Percentiles rank a stretch among this genome's conserved stretches.
Evolutionary conservation across 495 filamentous ascomycete genomes (phyloP).

Genomic region (Cercophora sp.): DNA sequence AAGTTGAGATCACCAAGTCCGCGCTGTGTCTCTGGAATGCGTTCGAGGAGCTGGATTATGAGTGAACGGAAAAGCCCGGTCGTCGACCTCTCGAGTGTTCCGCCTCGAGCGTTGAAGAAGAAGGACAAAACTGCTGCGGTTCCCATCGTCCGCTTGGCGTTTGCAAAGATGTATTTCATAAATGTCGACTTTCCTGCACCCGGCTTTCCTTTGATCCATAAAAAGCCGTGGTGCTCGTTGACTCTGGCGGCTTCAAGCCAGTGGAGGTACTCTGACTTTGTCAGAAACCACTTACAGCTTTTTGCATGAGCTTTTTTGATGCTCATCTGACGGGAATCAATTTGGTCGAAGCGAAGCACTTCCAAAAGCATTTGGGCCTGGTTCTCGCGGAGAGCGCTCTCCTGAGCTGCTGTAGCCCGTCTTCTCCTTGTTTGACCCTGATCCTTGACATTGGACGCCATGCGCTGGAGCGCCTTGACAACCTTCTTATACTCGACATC

Average conservation of each 20-base stretch:
- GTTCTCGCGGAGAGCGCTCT: no score
- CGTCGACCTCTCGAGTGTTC: conserved; percentile 46
- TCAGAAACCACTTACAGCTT: conserved; percentile 50
- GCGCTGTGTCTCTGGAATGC: conserved; percentile 22
- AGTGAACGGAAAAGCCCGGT: conserved; percentile 55
- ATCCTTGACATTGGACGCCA: no score
- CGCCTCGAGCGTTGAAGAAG: conserved; percentile 37
- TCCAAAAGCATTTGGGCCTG: conserved; percentile 17
- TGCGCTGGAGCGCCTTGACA: neutral
- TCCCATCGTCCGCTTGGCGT: conserved; percentile 8
- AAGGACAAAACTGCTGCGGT: conserved; percentile 19
- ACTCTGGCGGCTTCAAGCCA: conserved; percentile 44
- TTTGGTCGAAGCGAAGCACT: conserved; percentile 34
- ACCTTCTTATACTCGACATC: conserved; percentile 22
- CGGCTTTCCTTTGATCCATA: conserved; percentile 58
- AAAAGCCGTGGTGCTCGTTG: conserved; percentile 42
- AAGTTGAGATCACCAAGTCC: conserved; percentile 20
- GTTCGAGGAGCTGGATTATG: conserved; percentile 30
- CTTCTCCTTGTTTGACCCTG: no score
- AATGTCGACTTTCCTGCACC: conserved; percentile 52
- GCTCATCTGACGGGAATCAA: conserved; percentile 33
- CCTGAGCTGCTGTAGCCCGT: no score
- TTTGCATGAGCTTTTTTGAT: conserved; percentile 34
- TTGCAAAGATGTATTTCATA: conserved; percentile 31
- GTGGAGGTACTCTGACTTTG: conserved; percentile 32